Percentiles rank a stretch among this genome's conserved stretches.
Evolutionary conservation across 1,139 yeast species (phyloP).

Genomic region (Yamadazyma spencermartinsiae): DNA sequence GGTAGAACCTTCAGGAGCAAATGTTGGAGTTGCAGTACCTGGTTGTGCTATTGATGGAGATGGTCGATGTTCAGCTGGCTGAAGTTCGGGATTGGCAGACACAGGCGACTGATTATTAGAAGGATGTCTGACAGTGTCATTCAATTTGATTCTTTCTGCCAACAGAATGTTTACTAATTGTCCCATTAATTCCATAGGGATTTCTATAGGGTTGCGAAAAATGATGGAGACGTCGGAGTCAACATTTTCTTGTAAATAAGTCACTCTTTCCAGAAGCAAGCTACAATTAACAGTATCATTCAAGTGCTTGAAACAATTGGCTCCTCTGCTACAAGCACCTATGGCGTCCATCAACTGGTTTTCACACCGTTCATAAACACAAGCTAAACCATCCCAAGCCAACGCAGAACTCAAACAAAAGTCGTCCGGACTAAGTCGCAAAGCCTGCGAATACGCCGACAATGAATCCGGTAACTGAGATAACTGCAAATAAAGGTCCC

Average conservation of each 20-base stretch:
- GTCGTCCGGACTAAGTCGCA: constrained; percentile 51
- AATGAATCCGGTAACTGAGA: constrained; percentile 65
- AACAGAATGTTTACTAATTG: constrained; percentile 3
- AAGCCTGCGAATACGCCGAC: constrained; percentile 68
- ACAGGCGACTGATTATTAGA: constrained; percentile 2
- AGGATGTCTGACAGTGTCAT: constrained; percentile 1
- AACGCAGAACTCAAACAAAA: constrained; percentile 53
- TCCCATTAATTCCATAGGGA: constrained; percentile 42
- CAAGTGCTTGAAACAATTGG: constrained; percentile 48
- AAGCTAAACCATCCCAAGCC: constrained; percentile 65
- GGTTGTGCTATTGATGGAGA: no score
- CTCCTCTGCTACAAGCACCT: constrained; percentile 57
- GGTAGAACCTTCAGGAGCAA: no score
- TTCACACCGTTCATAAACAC: constrained; percentile 66
- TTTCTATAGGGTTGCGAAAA: constrained; percentile 50
- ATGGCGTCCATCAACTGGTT: constrained; percentile 60
- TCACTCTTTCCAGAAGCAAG: constrained; percentile 45
- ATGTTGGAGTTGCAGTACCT: no score
- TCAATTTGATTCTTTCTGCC: constrained; percentile 6
- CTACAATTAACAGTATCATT: constrained; percentile 46
- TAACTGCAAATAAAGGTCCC: constrained; percentile 56
- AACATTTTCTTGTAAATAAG: constrained; percentile 41
- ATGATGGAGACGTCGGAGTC: constrained; percentile 43
- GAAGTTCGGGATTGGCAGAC: background rate
- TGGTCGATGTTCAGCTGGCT: constrained; percentile 3